A percentile compares a stretch with the other conserved stretches of the same genome.
Conservation (phyloP, 805 yeast species). For the Hermanozyma aechmeae region DNA sequence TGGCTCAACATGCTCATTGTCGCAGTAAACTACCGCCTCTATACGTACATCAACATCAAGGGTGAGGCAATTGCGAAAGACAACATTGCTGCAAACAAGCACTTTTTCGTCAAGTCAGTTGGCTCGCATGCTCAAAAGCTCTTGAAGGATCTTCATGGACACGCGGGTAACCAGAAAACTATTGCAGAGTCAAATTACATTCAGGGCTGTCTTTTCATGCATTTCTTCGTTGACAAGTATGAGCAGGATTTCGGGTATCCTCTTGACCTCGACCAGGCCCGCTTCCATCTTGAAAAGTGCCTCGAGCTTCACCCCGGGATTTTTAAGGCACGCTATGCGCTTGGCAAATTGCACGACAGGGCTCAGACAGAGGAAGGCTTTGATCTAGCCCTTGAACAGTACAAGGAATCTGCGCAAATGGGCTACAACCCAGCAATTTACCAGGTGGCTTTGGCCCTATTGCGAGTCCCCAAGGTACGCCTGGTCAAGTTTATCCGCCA, state of each 20-base stretch:
- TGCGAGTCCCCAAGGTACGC: conserved; percentile 24
- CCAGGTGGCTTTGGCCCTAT: conserved; percentile 27
- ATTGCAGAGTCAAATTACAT: conserved; percentile 25
- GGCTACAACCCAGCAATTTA: conserved; percentile 39
- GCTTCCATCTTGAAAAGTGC: conserved; percentile 21
- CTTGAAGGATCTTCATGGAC: conserved; percentile 21
- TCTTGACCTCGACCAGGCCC: conserved; percentile 18
- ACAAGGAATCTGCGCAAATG: conserved; percentile 27
- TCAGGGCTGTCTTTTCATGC: conserved; percentile 29
- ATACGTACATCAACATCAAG: conserved; percentile 32
- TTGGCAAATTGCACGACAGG: conserved; percentile 31
- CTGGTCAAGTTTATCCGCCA: conserved; percentile 26
- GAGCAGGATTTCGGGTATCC: conserved; percentile 28
- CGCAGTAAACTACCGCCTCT: conserved; percentile 29
- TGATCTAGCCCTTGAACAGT: conserved; percentile 23
- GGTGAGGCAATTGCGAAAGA: conserved; percentile 27
- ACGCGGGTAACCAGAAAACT: conserved; percentile 7
- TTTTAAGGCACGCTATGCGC: conserved; percentile 24
- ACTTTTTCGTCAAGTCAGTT: conserved; percentile 27
- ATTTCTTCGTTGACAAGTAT: conserved; percentile 20
- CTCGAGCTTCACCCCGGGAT: conserved; percentile 22
- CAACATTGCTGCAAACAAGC: conserved; percentile 21
- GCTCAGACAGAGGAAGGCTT: conserved; percentile 20
- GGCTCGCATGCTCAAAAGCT: conserved; percentile 28
- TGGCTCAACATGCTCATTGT: conserved; percentile 34